These are phyloP conservation scores for Leccinum fallax DNA, from an alignment of 1,284 basidiomycete genomes.

Conservation along the genomic window DNA sequence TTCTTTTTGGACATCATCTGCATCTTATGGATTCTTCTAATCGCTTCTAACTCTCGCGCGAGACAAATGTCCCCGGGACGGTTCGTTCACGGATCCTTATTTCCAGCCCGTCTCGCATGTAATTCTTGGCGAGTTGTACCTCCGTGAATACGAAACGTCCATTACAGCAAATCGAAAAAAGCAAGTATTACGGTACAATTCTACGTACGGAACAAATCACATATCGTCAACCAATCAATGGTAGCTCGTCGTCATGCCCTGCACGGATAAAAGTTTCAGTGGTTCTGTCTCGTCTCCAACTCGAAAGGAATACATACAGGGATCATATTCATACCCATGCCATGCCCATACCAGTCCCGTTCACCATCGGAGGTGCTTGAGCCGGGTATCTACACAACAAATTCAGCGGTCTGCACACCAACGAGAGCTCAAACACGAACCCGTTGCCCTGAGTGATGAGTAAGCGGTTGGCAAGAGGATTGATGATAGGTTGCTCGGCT, in stretches of 20 bases:
- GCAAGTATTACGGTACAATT: conserved; percentile 31
- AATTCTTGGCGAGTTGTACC: conserved; percentile 17
- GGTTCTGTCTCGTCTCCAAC: not conserved
- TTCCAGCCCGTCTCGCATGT: conserved; percentile 11
- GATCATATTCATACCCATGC: conserved; percentile 35
- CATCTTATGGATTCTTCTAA: conserved; percentile 26
- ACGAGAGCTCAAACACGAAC: conserved; percentile 33
- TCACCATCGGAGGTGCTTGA: conserved; percentile 49
- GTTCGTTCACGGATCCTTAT: conserved; percentile 1
- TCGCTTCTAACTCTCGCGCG: conserved; percentile 13
- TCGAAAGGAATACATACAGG: conserved; percentile 39
- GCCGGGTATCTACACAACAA: conserved; percentile 38
- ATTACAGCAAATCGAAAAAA: conserved; percentile 31
- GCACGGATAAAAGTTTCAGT: conserved; percentile 14
- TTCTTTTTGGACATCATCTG: conserved; percentile 12
- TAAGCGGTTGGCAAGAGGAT: conserved; percentile 60
- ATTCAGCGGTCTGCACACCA: conserved; percentile 1
- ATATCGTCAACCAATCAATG: conserved; percentile 16
- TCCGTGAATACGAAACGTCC: conserved; percentile 6
- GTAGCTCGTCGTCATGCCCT: conserved; percentile 41
- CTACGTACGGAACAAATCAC: conserved; percentile 7
- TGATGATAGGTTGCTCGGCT: conserved; percentile 80
- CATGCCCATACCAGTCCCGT: conserved; percentile 41
- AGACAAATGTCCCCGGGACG: not conserved
- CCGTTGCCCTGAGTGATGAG: conserved; percentile 73